Conservation (phyloP, 164 flowering plant genomes). For the Piper longum region DNA sequence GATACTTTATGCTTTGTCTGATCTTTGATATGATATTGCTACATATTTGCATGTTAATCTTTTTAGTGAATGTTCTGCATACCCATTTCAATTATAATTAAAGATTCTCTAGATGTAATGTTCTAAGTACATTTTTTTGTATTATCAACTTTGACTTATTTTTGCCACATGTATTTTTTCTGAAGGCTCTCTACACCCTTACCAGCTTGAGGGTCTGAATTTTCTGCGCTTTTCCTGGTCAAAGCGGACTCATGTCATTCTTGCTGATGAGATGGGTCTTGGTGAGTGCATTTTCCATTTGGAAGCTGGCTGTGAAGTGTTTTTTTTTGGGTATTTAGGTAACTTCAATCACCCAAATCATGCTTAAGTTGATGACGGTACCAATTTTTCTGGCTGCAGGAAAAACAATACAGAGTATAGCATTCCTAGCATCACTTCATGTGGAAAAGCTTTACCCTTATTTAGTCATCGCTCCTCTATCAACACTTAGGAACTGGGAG, state of each 20-base stretch:
- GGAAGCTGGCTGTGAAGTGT: neutral
- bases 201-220: conserved; percentile 95
- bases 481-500: conserved; percentile 96
- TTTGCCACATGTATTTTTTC: conserved; percentile 2
- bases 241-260: conserved; percentile 91
- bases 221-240: conserved; percentile 91
- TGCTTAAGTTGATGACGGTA: neutral
- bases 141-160: conserved; percentile 7
- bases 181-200: conserved; percentile 81
- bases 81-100: too few species aligned
- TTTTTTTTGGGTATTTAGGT: neutral
- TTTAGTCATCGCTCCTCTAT: conserved; percentile 93
- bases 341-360: neutral
- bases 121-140: too few species aligned
- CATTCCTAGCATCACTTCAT: conserved; percentile 78
- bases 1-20: too few species aligned
- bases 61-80: too few species aligned
- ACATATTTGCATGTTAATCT: too few species aligned
- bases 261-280: conserved; percentile 99
- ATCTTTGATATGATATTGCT: too few species aligned
- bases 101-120: neutral
- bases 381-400: conserved; percentile 31
- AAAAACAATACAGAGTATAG: conserved; percentile 97
- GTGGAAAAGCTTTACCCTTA: conserved; percentile 58
- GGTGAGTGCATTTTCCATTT: conserved; percentile 30